phyloP scores from a whole-genome alignment of 2,329 filamentous ascomycete genomes.

The Aspergillus floridensis region DNA sequence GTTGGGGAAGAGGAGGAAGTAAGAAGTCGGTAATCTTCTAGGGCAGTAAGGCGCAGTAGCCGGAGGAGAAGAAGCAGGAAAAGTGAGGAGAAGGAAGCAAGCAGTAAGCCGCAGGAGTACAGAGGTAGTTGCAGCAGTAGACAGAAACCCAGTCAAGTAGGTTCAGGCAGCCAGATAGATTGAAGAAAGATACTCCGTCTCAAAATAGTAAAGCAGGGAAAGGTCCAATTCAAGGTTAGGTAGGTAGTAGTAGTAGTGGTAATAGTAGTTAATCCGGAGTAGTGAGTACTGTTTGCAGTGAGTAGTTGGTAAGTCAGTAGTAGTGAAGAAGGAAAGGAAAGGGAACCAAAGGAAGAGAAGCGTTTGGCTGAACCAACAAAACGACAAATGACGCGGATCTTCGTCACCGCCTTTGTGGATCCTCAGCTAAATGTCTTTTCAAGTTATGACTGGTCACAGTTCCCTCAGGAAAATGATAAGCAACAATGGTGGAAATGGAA shows the following conservation, averaged over 20 bases:
- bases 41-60: neutral
- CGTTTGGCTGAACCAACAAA: constrained; percentile 11
- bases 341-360: constrained; percentile 10
- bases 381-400: constrained; percentile 20
- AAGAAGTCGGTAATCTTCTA: neutral
- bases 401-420: constrained; percentile 23
- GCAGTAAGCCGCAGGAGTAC: neutral
- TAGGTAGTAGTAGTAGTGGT: too few relatives aligned
- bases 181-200: neutral
- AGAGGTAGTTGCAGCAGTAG: neutral
- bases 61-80: neutral
- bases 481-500: neutral
- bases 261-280: too few relatives aligned
- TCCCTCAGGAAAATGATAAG: neutral
- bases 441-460: too few relatives aligned
- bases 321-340: constrained; percentile 5
- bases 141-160: neutral
- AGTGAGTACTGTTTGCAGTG: too few relatives aligned
- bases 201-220: constrained; percentile 1
- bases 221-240: neutral
- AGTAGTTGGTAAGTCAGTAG: too few relatives aligned
- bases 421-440: neutral
- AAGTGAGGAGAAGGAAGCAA: neutral
- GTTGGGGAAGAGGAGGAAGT: neutral
- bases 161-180: neutral